Base-by-base conservation (phyloP, 306 rosid genomes). In the Urtica urens region DNA sequence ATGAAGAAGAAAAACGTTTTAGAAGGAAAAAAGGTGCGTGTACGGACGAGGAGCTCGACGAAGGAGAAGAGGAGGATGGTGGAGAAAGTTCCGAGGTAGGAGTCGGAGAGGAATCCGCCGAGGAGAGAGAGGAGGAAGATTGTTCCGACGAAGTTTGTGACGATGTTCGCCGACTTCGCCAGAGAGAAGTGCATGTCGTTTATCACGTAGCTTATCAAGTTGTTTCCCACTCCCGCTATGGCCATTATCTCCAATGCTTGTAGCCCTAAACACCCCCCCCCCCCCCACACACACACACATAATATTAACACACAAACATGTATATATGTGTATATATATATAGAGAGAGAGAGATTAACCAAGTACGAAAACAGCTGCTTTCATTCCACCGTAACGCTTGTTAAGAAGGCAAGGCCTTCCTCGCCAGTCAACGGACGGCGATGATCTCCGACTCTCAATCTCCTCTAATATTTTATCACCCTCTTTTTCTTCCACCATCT, bases 241-340 rank as follows among this genome's bases (percentile, higher is more conserved):
- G 80, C 87, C 80, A 79, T 72, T 78, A 75, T 79, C 75, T 79
- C 87, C 51, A 79, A 68, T 23, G 78, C 83, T 55, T 79, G 87
- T n/a, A 79, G 79, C 19, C 87, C 87, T 75, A 50, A 10, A 6
- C 20, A 19, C 2, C 23, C 49, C 10, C 23, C 20, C 1, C 9
- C 9, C 13, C n/a, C 4, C 10, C 14, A n/a, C 5, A 15, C 7
- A 31, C 6, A 2, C 13, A 17, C 5, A 16, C 39, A 34, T 33
- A 7, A 13, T 8, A 17, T 16, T 18, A 23, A 29, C 25, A 29
- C 13, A 20, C 20, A 22, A 30, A 41, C 6, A 51, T 0, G 51
- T 8, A 6, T 13, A 27, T 12, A 26, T 19, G 19, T 38, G 37
- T 10, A 35, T 23, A 22, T 2, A 33, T 35, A 33, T 23, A 57